Evolutionary conservation across 1,284 basidiomycete genomes (phyloP).

Genomic region (Papiliotrema laurentii): DNA sequence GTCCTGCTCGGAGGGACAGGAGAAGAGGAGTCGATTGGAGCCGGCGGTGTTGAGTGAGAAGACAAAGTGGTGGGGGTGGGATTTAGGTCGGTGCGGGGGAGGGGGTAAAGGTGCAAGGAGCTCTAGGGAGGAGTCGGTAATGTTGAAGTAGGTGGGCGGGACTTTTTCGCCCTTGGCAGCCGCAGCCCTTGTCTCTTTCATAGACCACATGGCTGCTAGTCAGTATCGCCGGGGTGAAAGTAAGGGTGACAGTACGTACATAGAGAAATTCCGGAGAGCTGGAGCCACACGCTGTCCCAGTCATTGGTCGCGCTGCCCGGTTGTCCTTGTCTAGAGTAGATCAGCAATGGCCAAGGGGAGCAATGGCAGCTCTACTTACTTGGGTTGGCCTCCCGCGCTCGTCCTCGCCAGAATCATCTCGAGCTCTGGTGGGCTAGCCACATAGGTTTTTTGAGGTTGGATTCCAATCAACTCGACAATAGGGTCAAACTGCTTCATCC

Average conservation of each 20-base stretch:
- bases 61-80: constrained; percentile 61
- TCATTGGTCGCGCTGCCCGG: constrained; percentile 76
- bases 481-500: constrained; percentile 29
- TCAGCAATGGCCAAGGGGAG: constrained; percentile 58
- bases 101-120: constrained; percentile 53
- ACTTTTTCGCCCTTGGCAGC: constrained; percentile 45
- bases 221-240: neutral
- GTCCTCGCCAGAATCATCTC: constrained; percentile 49
- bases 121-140: constrained; percentile 51
- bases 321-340: constrained; percentile 67
- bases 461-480: constrained; percentile 44
- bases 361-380: constrained; percentile 26
- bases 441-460: constrained; percentile 49
- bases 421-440: constrained; percentile 47
- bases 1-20: constrained; percentile 66
- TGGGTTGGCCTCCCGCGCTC: constrained; percentile 46
- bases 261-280: constrained; percentile 85
- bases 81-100: constrained; percentile 49
- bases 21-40: constrained; percentile 83
- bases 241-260: no score
- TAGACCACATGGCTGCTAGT: constrained; percentile 45
- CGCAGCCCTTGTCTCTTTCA: constrained; percentile 48
- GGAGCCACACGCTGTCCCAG: constrained; percentile 91
- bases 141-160: constrained; percentile 44
- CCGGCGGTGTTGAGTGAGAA: constrained; percentile 93